These are phyloP conservation scores for Phalaenopsis aphrodite DNA, from an alignment of 106 monocot species.

Conservation along the genomic window DNA sequence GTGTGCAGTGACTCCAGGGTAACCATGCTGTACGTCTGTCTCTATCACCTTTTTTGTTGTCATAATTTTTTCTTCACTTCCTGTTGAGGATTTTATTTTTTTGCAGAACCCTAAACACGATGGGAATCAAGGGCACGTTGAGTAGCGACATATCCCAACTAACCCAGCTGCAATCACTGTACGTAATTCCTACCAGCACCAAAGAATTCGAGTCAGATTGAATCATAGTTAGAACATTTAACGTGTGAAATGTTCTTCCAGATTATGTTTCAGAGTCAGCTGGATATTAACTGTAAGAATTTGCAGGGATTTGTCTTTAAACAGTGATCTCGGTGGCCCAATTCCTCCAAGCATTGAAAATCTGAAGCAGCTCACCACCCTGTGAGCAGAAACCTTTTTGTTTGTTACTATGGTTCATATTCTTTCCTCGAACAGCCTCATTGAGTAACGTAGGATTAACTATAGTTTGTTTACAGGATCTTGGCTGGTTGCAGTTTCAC, in stretches of 20 bases:
- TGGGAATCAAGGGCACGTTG: constrained; percentile 43
- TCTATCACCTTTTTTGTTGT: too few relatives aligned
- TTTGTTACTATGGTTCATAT: constrained; percentile 2
- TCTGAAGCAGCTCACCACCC: constrained; percentile 7
- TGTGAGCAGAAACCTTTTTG: constrained; percentile 11
- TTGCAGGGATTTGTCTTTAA: constrained; percentile 20
- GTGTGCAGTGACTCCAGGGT: constrained; percentile 35
- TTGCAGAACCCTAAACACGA: constrained; percentile 36
- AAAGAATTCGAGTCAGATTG: background rate
- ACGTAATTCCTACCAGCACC: constrained; percentile 16
- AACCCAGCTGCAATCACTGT: constrained; percentile 43
- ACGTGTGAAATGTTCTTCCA: background rate
- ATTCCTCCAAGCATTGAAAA: constrained; percentile 16
- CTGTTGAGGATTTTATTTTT: background rate
- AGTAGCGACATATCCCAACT: constrained; percentile 37
- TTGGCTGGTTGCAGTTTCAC: constrained; percentile 62
- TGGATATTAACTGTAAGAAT: too few relatives aligned
- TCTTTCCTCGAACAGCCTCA: background rate
- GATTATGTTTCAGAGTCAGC: too few relatives aligned
- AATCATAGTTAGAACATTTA: background rate
- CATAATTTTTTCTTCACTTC: background rate
- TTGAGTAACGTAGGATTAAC: background rate
- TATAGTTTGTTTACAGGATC: constrained; percentile 26
- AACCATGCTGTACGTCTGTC: constrained; percentile 38
- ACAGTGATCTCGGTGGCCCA: constrained; percentile 13